Base-by-base conservation (phyloP, 108 stramenopile genomes). In the Cyclotella baltica region DNA sequence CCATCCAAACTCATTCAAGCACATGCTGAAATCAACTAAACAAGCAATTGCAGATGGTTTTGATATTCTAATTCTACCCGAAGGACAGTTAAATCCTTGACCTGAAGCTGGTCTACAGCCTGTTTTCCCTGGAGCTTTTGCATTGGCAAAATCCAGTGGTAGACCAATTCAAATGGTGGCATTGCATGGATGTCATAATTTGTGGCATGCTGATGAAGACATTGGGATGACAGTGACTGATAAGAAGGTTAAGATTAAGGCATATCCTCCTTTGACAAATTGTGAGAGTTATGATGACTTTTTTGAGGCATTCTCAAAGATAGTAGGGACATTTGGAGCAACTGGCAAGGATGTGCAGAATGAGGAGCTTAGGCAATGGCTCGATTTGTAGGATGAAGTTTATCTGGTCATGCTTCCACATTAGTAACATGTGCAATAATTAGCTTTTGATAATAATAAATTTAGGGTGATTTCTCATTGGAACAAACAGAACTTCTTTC, bases 1-100 rank as follows among this genome's bases (percentile, higher is more conserved):
- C 75, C 86, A 93, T 57, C 71, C 67, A 36, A 37, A 68, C 25
- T 87, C 86, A 34, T 96, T 96, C 83, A 90, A 88, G 40, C 65
- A 56, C 1, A 76, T 96, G 48, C 62, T 96, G 33, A 85, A 85
- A 52, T 62, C 73, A 19, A 77, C 85, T 46, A 89, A 93, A 53
- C 73, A 79, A 47, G 91, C 91, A 4, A 88, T 96, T 53, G 75
- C 64, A 13, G 90, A 93, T 33, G 94, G 94, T 0, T 96, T 92
- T 72, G 94, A 96, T 72, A 85, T 96, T 67, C 86, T 90, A 2
- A 87, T 96, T 35, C 55, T 93, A 36, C 94, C 94, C 0, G 94
- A 96, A 73, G 94, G 94, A 37, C 94, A 96, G 72, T 74, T 92
- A 47, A 96, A 96, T 76, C 94, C 94, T 0, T 75, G 71, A 16